Conservation (phyloP, 148 eudicot genomes). For the Diospyros lotus region DNA sequence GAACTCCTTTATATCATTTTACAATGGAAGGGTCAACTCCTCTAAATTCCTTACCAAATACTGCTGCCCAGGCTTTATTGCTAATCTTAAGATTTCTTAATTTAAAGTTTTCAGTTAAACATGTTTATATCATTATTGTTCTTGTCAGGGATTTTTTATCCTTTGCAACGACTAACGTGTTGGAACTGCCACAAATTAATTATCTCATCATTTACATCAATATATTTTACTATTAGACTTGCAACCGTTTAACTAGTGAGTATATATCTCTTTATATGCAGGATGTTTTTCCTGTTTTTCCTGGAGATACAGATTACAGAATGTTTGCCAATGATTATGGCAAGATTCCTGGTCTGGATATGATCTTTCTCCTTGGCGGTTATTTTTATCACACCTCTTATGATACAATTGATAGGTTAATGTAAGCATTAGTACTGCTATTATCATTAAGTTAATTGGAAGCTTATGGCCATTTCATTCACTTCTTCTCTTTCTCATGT, state of each 20-base stretch:
- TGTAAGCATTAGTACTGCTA: conserved; percentile 65
- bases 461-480: conserved; percentile 11
- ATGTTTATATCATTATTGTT: background rate
- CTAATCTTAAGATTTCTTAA: conserved; percentile 10
- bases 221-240: background rate
- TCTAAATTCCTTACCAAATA: background rate
- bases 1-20: background rate
- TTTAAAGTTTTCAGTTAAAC: background rate
- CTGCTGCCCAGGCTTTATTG: too few species aligned
- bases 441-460: conserved; percentile 37
- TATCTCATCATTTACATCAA: background rate
- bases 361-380: conserved; percentile 89
- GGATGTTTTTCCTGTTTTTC: conserved; percentile 83
- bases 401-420: conserved; percentile 87
- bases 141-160: background rate
- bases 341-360: conserved; percentile 89
- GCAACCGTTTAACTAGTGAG: background rate
- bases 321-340: conserved; percentile 83
- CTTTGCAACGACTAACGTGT: background rate
- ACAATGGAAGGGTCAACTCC: background rate
- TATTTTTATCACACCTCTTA: conserved; percentile 86
- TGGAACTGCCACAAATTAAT: background rate
- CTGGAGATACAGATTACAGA: conserved; percentile 99
- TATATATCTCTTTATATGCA: conserved; percentile 26
- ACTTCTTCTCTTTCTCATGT: conserved; percentile 27